Conservation (phyloP, 805 yeast genomes). For the Starmerella etchellsii region DNA sequence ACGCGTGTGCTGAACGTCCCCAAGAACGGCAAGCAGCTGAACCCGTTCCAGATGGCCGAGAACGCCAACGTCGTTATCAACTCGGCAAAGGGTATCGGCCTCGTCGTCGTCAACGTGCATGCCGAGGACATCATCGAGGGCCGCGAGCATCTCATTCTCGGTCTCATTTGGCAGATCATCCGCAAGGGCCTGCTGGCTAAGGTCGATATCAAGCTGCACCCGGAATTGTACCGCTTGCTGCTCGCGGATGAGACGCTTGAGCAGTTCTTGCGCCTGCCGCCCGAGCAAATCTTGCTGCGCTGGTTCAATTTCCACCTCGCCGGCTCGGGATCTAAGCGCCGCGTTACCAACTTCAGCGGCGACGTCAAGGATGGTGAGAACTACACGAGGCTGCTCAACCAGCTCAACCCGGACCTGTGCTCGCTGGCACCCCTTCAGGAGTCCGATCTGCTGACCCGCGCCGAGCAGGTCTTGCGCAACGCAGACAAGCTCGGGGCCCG, state of each 20-base stretch:
- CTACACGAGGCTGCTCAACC: slow-evolving; percentile 79
- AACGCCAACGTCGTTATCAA: slow-evolving; percentile 95
- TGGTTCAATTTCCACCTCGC: slow-evolving; percentile 96
- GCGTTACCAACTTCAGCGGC: slow-evolving; percentile 71
- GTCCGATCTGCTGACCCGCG: slow-evolving; percentile 59
- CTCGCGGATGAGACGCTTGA: slow-evolving; percentile 96
- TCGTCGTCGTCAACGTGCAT: slow-evolving; percentile 94
- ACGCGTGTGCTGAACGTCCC: slow-evolving; percentile 92
- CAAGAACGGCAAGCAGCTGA: slow-evolving; percentile 62
- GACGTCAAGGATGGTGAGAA: slow-evolving; percentile 94
- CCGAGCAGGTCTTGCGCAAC: slow-evolving; percentile 70
- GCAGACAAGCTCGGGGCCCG: slow-evolving; percentile 89
- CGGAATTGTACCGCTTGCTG: slow-evolving; percentile 84
- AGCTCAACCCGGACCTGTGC: slow-evolving; percentile 72
- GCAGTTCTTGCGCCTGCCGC: slow-evolving; percentile 91
- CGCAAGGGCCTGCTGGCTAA: slow-evolving; percentile 90
- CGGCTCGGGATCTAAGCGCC: slow-evolving; percentile 79
- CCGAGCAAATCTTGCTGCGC: slow-evolving; percentile 89
- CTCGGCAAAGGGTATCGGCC: slow-evolving; percentile 97
- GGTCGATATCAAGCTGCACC: slow-evolving; percentile 91
- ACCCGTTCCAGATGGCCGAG: slow-evolving; percentile 90
- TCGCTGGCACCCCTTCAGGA: slow-evolving; percentile 75
- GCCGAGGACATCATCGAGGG: slow-evolving; percentile 96
- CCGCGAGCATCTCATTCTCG: slow-evolving; percentile 86
- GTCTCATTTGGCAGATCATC: slow-evolving; percentile 95